Conservation (phyloP, 371 early-diverging fungal genomes). For the Mucor piriformis region DNA sequence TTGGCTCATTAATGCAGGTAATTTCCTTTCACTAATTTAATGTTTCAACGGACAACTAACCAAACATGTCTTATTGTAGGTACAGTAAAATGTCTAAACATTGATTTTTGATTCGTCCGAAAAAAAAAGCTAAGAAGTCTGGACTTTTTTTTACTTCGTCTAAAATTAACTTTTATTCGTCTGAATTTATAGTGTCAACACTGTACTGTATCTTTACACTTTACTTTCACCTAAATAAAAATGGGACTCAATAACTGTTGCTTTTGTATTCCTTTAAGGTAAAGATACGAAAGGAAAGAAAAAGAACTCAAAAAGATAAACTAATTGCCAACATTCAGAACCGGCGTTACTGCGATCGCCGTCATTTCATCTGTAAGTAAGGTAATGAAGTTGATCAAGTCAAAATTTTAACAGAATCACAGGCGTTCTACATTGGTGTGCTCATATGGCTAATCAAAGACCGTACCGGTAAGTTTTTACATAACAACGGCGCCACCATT, state of each 20-base stretch:
- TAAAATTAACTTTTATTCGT: too few species aligned
- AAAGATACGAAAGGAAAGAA: neutral
- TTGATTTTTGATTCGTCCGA: too few species aligned
- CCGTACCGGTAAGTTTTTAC: neutral
- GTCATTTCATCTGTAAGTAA: conserved; percentile 17
- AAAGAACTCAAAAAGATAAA: neutral
- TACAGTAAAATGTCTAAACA: too few species aligned
- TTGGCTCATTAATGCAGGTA: too few species aligned
- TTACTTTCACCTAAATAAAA: too few species aligned
- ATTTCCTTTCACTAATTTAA: too few species aligned
- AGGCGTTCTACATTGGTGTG: conserved; percentile 15
- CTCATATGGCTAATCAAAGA: conserved; percentile 11
- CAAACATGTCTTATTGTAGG: too few species aligned
- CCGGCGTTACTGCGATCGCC: conserved; percentile 21
- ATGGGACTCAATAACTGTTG: conserved; percentile 21
- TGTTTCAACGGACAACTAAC: too few species aligned
- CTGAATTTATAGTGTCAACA: too few species aligned
- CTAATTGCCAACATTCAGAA: neutral
- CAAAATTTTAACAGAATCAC: neutral
- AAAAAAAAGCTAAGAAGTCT: too few species aligned
- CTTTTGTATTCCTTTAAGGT: conserved; percentile 26
- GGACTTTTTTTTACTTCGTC: too few species aligned
- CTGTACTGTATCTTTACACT: too few species aligned
- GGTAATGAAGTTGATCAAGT: neutral
- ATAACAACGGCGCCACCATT: neutral